Percentiles rank a stretch among this genome's conserved stretches.
phyloP scores from a whole-genome alignment of 148 eudicot genomes.

The Vaccinium vitisidaea region DNA sequence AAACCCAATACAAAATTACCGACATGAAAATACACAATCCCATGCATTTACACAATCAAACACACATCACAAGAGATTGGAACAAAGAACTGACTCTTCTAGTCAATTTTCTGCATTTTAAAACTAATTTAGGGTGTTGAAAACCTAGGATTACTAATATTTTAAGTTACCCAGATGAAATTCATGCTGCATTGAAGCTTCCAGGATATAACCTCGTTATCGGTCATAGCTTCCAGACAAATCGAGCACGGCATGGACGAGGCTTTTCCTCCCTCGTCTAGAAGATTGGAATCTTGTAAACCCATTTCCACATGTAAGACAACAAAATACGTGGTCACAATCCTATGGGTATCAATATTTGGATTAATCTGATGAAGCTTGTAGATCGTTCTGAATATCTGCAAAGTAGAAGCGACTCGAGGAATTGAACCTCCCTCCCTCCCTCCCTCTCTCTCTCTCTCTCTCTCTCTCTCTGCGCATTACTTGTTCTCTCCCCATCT shows the following conservation, averaged over 20 bases:
- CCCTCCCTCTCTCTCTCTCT: neutral
- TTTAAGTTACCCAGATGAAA: constrained; percentile 77
- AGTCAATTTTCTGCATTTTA: too few species aligned
- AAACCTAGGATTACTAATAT: neutral
- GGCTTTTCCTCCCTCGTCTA: constrained; percentile 29
- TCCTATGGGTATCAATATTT: neutral
- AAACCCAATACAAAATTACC: too few species aligned
- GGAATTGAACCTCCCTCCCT: neutral
- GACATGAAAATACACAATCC: too few species aligned
- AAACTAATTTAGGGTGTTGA: too few species aligned
- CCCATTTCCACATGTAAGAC: constrained; percentile 41
- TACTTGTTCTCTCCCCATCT: constrained; percentile 9
- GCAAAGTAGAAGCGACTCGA: neutral
- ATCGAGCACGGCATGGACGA: constrained; percentile 65
- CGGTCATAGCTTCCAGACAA: constrained; percentile 70
- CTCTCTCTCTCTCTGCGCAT: neutral
- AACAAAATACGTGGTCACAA: neutral
- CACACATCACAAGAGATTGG: too few species aligned
- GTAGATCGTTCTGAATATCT: neutral
- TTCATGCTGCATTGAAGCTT: constrained; percentile 93
- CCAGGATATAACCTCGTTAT: constrained; percentile 76
- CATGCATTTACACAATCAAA: too few species aligned
- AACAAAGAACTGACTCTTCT: too few species aligned
- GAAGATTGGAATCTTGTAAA: constrained; percentile 46
- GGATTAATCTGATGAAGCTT: neutral